Percentiles rank a stretch among this genome's conserved stretches.
Evolutionary conservation across 176 grass and related monocot genomes (phyloP).

Genomic region (Triticum turgidum): DNA sequence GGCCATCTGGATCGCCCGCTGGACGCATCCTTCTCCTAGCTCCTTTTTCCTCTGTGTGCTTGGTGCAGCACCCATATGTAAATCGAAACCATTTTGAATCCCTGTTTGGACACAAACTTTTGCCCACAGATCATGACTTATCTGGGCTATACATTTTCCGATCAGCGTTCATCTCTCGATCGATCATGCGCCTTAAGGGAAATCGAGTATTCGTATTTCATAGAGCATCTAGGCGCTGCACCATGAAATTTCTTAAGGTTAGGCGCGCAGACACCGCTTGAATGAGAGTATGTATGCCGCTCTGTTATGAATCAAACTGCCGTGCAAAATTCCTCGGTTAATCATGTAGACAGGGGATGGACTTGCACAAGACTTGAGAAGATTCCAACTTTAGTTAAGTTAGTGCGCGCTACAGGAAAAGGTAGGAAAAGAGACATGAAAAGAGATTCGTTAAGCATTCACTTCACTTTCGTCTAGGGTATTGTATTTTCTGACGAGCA

Average conservation of each 20-base stretch:
- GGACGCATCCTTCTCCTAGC: background rate
- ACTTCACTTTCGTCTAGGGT: too few relatives aligned
- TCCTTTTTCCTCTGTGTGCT: too few relatives aligned
- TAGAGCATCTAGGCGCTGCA: background rate
- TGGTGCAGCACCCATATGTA: background rate
- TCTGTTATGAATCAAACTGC: background rate
- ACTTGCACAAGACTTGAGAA: background rate
- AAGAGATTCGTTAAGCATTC: too few relatives aligned
- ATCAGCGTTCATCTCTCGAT: background rate
- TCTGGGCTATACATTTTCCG: background rate
- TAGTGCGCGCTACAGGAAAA: background rate
- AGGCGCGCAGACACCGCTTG: too few relatives aligned
- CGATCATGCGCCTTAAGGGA: background rate
- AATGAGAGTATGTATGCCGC: too few relatives aligned
- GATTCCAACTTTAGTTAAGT: background rate
- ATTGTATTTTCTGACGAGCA: background rate
- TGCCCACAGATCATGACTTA: background rate
- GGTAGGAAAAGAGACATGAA: too few relatives aligned
- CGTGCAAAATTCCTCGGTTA: background rate
- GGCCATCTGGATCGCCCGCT: conserved; percentile 12
- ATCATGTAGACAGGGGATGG: background rate
- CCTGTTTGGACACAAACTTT: background rate
- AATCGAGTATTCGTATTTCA: background rate
- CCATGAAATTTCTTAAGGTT: too few relatives aligned
- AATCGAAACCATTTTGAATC: background rate